Evolutionary conservation across 495 filamentous ascomycete genomes (phyloP), one percentile per base, ranked within the genome.

Genomic region (Penicillium mononematosum): DNA sequence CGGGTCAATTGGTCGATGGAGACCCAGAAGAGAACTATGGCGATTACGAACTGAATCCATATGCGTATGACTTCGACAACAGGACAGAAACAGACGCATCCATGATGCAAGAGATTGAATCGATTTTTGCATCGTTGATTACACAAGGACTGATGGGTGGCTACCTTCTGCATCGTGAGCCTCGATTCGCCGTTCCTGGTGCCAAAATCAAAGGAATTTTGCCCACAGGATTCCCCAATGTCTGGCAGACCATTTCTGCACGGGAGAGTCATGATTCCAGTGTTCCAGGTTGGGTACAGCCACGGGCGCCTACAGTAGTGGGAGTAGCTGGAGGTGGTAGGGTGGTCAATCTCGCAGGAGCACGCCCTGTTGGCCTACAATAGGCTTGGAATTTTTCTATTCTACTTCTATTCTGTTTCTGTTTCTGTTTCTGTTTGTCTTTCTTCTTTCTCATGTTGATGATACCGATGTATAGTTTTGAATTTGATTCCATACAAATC

Each of bases 61-160:
- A 77, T 51, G 59, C 69, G 16, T 50, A 65, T 17, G 43, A 50
- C 24, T 25, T 42, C 12, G 53, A 63, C n/a, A 42, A 56, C 25
- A 46, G 48, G 16, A 38, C 31, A 14, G 38, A 58, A 22, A 25
- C 57, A 27, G 65, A 83, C 63, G 29, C 68, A 43, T 68, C 84
- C 14, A 72, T 83, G 41, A 76, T 87, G 65, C 71, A 81, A 2
- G 87, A 87, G 60, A 78, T 96, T n/a, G 94, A 96, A 71, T 83
- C 80, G 3, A 84, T 91, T 4, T 76, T 95, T 10, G 81, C 88
- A 1, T 88, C 87, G 2, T 75, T 97, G 7, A 80, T 96, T 16
- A 85, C 87, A 27, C 90, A 96, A 69, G 88, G 87, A 8, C 75
- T 97, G n/a, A 79, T 97, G 49, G 85, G 86, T 54, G 94, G 94